Base-by-base conservation (phyloP, 2,329 filamentous ascomycete genomes). In the Pseudocercospora ulei region DNA sequence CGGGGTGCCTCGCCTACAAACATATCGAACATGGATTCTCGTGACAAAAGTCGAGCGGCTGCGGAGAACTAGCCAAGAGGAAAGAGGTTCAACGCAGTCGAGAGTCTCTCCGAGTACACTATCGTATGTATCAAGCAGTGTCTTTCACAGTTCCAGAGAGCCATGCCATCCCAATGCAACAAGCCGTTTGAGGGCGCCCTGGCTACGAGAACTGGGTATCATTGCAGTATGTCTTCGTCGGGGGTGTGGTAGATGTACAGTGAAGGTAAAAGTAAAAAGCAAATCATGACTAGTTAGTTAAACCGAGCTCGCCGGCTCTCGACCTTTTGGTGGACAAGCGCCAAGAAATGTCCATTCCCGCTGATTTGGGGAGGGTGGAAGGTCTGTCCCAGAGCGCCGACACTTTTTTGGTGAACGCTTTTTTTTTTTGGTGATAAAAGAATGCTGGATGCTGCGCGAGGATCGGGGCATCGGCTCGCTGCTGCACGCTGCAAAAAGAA, bases 391-490 rank as follows among this genome's bases (percentile, higher is more conserved):
- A 46, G 40, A 46, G 47, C 47, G 47, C 49, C 47, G 36, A 48
- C 47, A 45, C 49, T 51, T 43, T 40, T 39, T 39, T 17, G 35
- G n/a, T n/a, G n/a, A n/a, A n/a, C n/a, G n/a, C n/a, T n/a, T n/a
- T n/a, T n/a, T n/a, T n/a, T n/a, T n/a, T n/a, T n/a, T 38, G 35
- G 35, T 45, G 38, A 22, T 33, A 19, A 18, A 30, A 27, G 11
- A n/a, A 30, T 16, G 16, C 28, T 38, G 34, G 13, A 37, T 33
- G 25, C 37, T 43, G n/a, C 20, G 46, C 46, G 46, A 47, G 47
- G 46, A 41, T 50, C 43, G 41, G 43, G 41, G 43, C 41, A 45
- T 43, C 48, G 47, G 48, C 43, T 50, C 46, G 47, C 47, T 37
- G 26, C 23, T 26, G 20, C 29, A 35, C 24, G 16, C 7, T 29